Percentiles rank a stretch among this genome's conserved stretches.
Evolutionary conservation across 495 filamentous ascomycete genomes (phyloP).

Genomic region (Penicillium salamii): DNA sequence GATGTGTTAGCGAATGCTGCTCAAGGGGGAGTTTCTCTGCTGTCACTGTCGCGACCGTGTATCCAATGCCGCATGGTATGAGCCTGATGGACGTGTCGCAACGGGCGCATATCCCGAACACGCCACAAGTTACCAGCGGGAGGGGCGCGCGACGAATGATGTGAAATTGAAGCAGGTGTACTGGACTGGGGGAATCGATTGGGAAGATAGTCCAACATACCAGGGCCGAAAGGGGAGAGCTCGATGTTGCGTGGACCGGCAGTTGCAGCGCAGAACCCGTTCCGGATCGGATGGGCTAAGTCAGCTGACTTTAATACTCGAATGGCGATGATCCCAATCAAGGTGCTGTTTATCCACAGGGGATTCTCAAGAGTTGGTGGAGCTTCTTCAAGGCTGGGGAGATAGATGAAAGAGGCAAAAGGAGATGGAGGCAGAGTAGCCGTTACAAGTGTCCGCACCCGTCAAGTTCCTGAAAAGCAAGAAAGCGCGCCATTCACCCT

Average conservation of each 20-base stretch:
- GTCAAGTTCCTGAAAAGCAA: not conserved
- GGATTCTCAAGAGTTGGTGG: not conserved
- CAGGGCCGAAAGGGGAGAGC: slow-evolving; percentile 17
- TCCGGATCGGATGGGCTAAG: slow-evolving; percentile 5
- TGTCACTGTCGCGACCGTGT: slow-evolving; percentile 17
- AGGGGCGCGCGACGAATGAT: slow-evolving; percentile 2
- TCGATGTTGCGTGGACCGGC: slow-evolving; percentile 4
- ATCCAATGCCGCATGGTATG: not conserved
- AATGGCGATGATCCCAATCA: slow-evolving; percentile 4
- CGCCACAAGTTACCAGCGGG: slow-evolving; percentile 1
- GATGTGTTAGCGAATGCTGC: slow-evolving; percentile 6
- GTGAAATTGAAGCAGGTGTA: not conserved
- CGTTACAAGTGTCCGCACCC: slow-evolving; percentile 12
- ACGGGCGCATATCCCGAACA: slow-evolving; percentile 16
- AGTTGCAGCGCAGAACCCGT: slow-evolving; percentile 9
- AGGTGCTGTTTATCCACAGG: not conserved
- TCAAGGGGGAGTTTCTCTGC: not conserved
- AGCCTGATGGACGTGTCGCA: slow-evolving; percentile 20
- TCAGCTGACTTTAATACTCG: slow-evolving; percentile 5
- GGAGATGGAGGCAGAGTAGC: slow-evolving; percentile 6
- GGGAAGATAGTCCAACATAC: slow-evolving; percentile 19
- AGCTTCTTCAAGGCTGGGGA: not conserved
- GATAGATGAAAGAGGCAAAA: slow-evolving; percentile 8
- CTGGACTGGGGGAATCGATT: not conserved
- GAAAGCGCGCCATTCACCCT: not conserved